Evolutionary conservation across 2,329 filamentous ascomycete genomes (phyloP), one percentile per base, ranked within the genome.

Genomic region (Herpotrichia juniperi): DNA sequence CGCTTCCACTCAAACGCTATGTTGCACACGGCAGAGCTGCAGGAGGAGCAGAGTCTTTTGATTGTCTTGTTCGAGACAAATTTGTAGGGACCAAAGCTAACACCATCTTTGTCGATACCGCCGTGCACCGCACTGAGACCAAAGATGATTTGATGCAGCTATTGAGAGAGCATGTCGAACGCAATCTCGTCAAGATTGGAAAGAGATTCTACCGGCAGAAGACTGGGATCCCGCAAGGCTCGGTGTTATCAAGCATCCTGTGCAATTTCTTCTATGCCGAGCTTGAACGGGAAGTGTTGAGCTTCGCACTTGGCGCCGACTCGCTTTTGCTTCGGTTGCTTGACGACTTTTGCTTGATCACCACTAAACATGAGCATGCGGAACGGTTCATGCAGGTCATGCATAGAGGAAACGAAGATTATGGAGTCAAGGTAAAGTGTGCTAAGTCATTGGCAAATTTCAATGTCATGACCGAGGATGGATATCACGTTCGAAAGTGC

Each of bases 231-330:
- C 93, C 94, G 0, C 94, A 99, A 72, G 94, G 94, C 7, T 97
- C 93, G 0, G 83, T 97, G 1, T 71, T 99, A 4, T 97, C 93
- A 0, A 90, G 88, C 37, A 80, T 92, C 34, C 80, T 99, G 4
- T 97, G 94, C 79, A 97, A 92, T 74, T 93, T 96, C 74, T 97
- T 97, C 73, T 99, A 99, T 68, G 93, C 90, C 5, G 87, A 94
- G 56, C 83, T 97, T 1, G 94, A 99, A 72, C 75, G 75, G 6
- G 80, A 86, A 22, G 78, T 87, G 12, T 78, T 97, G 2, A 68
- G 66, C 0, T 97, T 97, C 66, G 74, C 94, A 2, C 62, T 79
- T 14, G 67, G 72, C n/a, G 78, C 52, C 16, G 68, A 87, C 28
- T 87, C 83, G 43, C 74, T 97, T 2, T 78, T 99, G 7, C 74